Evolutionary conservation across 2,329 filamentous ascomycete species (phyloP).

Genomic region (Epichloe festucae): DNA sequence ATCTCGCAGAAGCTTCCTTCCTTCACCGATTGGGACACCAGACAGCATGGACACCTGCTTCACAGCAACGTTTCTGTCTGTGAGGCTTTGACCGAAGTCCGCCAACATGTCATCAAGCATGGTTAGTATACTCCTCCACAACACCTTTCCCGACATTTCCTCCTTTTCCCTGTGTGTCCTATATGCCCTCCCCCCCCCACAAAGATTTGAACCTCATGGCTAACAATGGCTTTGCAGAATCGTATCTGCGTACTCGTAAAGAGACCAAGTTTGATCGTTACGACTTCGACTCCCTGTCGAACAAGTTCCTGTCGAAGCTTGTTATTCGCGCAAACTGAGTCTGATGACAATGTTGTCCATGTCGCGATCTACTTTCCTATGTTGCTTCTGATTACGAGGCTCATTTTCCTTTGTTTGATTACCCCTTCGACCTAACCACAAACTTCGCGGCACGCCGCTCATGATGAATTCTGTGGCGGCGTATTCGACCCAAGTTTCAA

Average conservation of each 20-base stretch:
- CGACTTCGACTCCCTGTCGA: constrained; percentile 90
- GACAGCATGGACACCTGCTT: constrained; percentile 79
- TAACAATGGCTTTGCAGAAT: constrained; percentile 44
- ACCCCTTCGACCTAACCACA: constrained; percentile 17
- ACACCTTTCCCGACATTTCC: background rate
- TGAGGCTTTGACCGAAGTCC: constrained; percentile 92
- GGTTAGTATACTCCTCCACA: constrained; percentile 45
- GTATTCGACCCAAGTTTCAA: constrained; percentile 26
- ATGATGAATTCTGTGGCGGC: constrained; percentile 27
- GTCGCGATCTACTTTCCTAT: background rate
- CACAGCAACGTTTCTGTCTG: constrained; percentile 87
- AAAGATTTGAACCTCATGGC: background rate
- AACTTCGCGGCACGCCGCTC: constrained; percentile 21
- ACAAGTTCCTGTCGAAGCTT: constrained; percentile 93
- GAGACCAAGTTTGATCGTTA: constrained; percentile 76
- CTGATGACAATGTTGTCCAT: background rate
- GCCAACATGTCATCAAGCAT: constrained; percentile 83
- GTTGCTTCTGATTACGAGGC: background rate
- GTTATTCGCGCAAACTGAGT: constrained; percentile 80
- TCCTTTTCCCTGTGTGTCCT: background rate
- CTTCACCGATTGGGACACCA: constrained; percentile 87
- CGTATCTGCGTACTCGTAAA: constrained; percentile 69
- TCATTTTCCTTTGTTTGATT: constrained; percentile 14
- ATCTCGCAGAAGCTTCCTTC: constrained; percentile 93
- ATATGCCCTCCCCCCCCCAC: no score